Base-by-base conservation (phyloP, 1,284 basidiomycete species). In the Malassezia dermatis region DNA sequence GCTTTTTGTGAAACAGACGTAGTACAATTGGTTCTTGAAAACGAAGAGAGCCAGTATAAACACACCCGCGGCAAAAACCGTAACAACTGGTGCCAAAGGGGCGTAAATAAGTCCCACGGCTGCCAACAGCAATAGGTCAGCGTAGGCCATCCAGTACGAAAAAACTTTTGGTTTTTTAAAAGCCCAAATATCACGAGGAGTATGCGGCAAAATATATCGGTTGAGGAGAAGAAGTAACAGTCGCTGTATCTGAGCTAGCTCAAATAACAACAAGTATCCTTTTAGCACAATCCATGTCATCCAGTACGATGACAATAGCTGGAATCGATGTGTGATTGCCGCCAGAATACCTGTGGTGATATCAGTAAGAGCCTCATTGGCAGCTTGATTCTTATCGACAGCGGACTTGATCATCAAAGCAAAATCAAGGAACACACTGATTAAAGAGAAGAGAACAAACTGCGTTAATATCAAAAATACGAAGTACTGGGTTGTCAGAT, bases 161-260 rank as follows among this genome's bases (percentile, higher is more conserved):
- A 96, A 96, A 35, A 85, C 83, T 4, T 88, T 88, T 15, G 93
- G 93, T 73, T 91, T 86, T 6, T 93, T 95, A 84, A 88, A 91
- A 67, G 95, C 90, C 50, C 89, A 82, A 56, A 96, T 89, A 69
- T 95, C 90, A 64, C 94, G 83, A 42, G 91, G 93, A 0, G 94
- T 98, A 54, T 91, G 84, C n/a, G 90, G 89, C 69, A 95, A 87
- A 44, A 89, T 76, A 31, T 58, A 60, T 51, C 80, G 89, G 76
- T 87, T 86, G 76, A 95, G 79, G 31, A 84, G 90, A 19, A 90
- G 82, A 78, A 86, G 83, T 12, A 90, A 69, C 30, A 99, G 80
- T 71, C 94, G 93, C 76, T 95, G 76, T 51, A 96, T 83, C 76
- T 99, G 94, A 5, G 93, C 91, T 39, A 99, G 79, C 74, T 99